Evolutionary conservation across 2,329 filamentous ascomycete genomes (phyloP), one percentile per base, ranked within the genome.

Genomic region (Magnaporthiopsis poae): DNA sequence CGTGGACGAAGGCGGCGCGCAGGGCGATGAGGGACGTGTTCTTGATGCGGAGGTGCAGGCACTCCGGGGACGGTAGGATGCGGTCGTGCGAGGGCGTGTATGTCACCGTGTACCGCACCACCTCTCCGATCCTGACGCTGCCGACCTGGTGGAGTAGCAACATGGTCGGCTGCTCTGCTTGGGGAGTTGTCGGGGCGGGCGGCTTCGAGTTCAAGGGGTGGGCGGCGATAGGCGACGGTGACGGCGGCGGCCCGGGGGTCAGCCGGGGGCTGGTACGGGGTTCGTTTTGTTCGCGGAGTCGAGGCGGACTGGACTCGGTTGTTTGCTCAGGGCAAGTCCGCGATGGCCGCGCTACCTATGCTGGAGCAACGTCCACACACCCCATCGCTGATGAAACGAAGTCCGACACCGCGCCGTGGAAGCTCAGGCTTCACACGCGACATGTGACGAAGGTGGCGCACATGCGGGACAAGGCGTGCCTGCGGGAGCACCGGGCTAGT

Each of bases 1-100:
- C 95, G 78, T 97, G 95, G 66, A 99, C 89, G 76, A 97, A 99
- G 67, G 95, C 95, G 66, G 95, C 95, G 73, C 95, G 91, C 59
- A 98, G 82, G 21, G 95, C 91, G 70, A 96, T 91, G 67, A 91
- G 90, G 59, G 90, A 95, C 12, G 91, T 93, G 77, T 99, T 99
- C 76, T 91, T 94, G 75, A 99, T 88, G 72, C 91, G 92, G 62
- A 99, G 86, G 77, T 91, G 86, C 56, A 99, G 86, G 72, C 87
- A 84, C 70, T 89, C 81, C 35, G 94, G 94, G 5, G 91, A 89
- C 4, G 95, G 95, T 3, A 96, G 84, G 74, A 97, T 96, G 71
- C 91, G 91, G 77, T 98, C 95, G 73, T 88, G 84, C 59, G 89
- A 88, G 4, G 95, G 95, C 1, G 90, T 95, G 78, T 99, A 99